Evolutionary conservation across 257 asterid species (phyloP).

Genomic region (Solanum arcanum): DNA sequence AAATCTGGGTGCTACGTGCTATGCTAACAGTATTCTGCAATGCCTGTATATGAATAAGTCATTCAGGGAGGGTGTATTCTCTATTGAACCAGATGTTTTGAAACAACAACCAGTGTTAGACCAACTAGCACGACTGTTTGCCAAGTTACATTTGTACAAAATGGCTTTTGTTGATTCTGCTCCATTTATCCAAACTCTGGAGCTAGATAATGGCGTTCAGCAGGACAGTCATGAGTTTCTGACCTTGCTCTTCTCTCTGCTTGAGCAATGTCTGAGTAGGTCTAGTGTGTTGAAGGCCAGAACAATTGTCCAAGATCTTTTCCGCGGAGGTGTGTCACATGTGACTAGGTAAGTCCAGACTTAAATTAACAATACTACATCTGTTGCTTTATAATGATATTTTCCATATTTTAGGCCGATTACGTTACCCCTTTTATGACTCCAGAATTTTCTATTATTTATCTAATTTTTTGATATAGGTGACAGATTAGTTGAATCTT

Average conservation of each 20-base stretch:
- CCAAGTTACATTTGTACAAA: conserved; percentile 81
- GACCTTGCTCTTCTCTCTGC: conserved; percentile 83
- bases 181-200: conserved; percentile 82
- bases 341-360: conserved; percentile 57
- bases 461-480: conserved; percentile 3
- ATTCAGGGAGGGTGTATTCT: conserved; percentile 82
- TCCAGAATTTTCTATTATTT: not conserved
- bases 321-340: conserved; percentile 95
- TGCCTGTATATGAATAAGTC: conserved; percentile 84
- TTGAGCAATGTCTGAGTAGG: conserved; percentile 72
- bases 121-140: conserved; percentile 75
- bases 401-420: not conserved
- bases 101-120: conserved; percentile 63
- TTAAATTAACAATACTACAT: not conserved
- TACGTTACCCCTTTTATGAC: not conserved
- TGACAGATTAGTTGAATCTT: not conserved
- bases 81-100: conserved; percentile 70
- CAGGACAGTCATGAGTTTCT: conserved; percentile 98
- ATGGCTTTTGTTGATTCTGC: conserved; percentile 96
- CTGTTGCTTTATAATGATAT: not conserved
- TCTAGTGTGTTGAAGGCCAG: conserved; percentile 65
- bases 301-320: conserved; percentile 81
- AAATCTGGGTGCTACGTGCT: conserved; percentile 97
- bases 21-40: conserved; percentile 95
- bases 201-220: conserved; percentile 91